Evolutionary conservation across 345 rosid species (phyloP).

Genomic region (Carallia brachiata): DNA sequence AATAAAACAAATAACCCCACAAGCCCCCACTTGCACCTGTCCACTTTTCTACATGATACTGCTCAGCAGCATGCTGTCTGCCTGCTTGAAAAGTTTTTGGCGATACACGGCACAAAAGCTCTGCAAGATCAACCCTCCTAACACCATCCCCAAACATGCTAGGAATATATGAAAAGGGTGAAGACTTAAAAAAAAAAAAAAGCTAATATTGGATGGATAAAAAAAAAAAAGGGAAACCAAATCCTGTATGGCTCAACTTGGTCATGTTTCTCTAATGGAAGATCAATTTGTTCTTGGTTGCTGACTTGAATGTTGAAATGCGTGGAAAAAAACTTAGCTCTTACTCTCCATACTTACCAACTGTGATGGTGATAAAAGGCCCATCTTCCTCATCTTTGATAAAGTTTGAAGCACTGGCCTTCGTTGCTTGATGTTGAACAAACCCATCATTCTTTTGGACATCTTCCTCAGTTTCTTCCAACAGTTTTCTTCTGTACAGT

Average conservation of each 20-base stretch:
- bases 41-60: constrained; percentile 21
- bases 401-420: constrained; percentile 21
- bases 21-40: constrained; percentile 31
- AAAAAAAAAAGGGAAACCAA: neutral
- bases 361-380: constrained; percentile 47
- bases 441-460: constrained; percentile 13
- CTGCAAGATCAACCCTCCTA: constrained; percentile 20
- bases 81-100: constrained; percentile 3
- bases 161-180: neutral
- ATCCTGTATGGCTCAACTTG: neutral
- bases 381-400: constrained; percentile 52
- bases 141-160: constrained; percentile 3
- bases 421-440: constrained; percentile 20
- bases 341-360: constrained; percentile 43
- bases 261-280: constrained; percentile 20
- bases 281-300: constrained; percentile 19
- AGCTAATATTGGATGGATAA: neutral
- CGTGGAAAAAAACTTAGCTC: constrained; percentile 32
- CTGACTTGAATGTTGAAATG: constrained; percentile 38
- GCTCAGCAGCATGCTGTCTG: constrained; percentile 28
- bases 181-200: neutral
- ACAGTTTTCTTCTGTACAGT: constrained; percentile 37
- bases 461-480: constrained; percentile 38
- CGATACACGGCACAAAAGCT: constrained; percentile 12
- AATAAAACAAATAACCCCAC: constrained; percentile 39